Percentiles rank a stretch among this genome's conserved stretches.
These are phyloP conservation scores for Cadophora gregata DNA, from an alignment of 2,329 filamentous ascomycete species.

Conservation along the genomic window DNA sequence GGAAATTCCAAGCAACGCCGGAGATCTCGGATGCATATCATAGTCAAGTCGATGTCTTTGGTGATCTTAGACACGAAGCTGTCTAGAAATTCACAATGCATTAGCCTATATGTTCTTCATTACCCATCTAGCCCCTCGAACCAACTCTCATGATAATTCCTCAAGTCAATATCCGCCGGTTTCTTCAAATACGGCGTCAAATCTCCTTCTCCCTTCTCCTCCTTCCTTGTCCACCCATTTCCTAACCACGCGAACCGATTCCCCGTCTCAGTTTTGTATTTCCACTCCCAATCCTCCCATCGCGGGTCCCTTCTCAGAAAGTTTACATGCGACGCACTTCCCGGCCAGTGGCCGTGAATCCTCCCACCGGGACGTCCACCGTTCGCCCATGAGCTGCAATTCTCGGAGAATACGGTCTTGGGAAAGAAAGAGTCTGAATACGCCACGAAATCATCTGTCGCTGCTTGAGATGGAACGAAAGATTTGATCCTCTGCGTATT, in stretches of 20 bases:
- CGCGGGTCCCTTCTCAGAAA: slow-evolving; percentile 60
- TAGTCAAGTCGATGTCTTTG: too few species aligned
- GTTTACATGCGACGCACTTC: slow-evolving; percentile 67
- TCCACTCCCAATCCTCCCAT: slow-evolving; percentile 66
- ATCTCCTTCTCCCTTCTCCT: slow-evolving; percentile 59
- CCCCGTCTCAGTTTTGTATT: slow-evolving; percentile 48
- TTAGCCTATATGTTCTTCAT: too few species aligned
- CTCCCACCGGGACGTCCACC: slow-evolving; percentile 65
- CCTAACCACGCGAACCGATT: slow-evolving; percentile 66
- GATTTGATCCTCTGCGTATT: slow-evolving; percentile 69
- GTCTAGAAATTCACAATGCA: too few species aligned
- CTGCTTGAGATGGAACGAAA: slow-evolving; percentile 60
- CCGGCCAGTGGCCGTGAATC: slow-evolving; percentile 74
- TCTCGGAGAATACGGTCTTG: slow-evolving; percentile 61
- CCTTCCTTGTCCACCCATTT: slow-evolving; percentile 68
- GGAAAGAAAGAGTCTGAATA: slow-evolving; percentile 63
- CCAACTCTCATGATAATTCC: slow-evolving; percentile 71
- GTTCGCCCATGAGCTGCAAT: slow-evolving; percentile 77
- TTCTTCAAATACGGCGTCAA: slow-evolving; percentile 67
- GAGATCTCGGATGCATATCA: too few species aligned
- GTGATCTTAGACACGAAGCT: too few species aligned
- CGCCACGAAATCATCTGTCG: slow-evolving; percentile 67
- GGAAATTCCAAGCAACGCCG: too few species aligned
- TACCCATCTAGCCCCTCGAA: slow-evolving; percentile 42
- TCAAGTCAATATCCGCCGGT: slow-evolving; percentile 62